Base-by-base conservation (phyloP, 1,284 basidiomycete genomes). In the Cryptococcus sp. region DNA sequence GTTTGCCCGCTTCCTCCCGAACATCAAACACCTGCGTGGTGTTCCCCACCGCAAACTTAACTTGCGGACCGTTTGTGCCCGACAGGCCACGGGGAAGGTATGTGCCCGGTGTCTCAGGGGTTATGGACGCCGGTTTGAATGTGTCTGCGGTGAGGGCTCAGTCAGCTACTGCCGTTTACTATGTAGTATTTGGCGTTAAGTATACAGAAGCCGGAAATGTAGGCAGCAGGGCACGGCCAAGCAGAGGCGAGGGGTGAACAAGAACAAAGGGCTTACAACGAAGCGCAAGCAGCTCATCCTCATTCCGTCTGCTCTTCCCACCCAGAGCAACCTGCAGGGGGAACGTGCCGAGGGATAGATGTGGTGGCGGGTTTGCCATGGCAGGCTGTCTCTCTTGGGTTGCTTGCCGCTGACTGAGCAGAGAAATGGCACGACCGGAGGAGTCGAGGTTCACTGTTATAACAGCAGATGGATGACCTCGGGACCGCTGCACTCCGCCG, bases 111-210 rank as follows among this genome's bases (percentile, higher is more conserved):
- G 67, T 68, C 4, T 60, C 52, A 3, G 56, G 39, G 0, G 59
- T 62, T 33, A 76, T 65, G 3, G 70, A 72, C 2, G 61, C 69
- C 5, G 73, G 73, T 56, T 76, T 76, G 69, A 76, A 76, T 12
- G 58, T 51, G 55, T 74, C 73, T 75, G 53, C 2, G 8, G 33
- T 2, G 1, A 35, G n/a, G 37, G 38, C 28, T 50, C 24, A 46
- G 21, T 16, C 5, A 3, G 16, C 16, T 20, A 37, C 23, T 33
- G 20, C 35, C 37, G 24, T 24, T n/a, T n/a, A n/a, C n/a, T n/a
- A n/a, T n/a, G n/a, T n/a, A n/a, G n/a, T n/a, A n/a, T n/a, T n/a
- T n/a, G n/a, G n/a, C n/a, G n/a, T n/a, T n/a, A n/a, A n/a, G n/a
- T n/a, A 33, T 21, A 15, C 16, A 20, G 21, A 11, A 40, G 13